Evolutionary conservation across 1,284 basidiomycete species (phyloP).

Genomic region (Ceratorhiza oryzae-sativae): DNA sequence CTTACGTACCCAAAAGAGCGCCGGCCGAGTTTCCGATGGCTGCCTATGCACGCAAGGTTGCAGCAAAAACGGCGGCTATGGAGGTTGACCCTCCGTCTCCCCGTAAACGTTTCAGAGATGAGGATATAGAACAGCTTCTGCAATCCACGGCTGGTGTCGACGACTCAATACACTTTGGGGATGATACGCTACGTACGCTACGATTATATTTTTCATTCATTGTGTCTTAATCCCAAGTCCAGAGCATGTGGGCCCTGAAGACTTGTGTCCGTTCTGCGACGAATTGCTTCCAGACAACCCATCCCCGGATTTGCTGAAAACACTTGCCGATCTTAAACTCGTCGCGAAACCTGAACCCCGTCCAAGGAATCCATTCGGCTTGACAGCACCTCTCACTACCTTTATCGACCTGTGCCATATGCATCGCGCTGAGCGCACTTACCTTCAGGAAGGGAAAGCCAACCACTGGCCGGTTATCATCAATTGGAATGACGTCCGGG

Average conservation of each 20-base stretch:
- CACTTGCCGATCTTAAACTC: slow-evolving; percentile 60
- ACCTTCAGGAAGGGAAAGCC: slow-evolving; percentile 69
- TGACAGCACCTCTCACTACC: slow-evolving; percentile 65
- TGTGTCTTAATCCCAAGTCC: neutral
- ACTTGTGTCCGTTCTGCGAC: slow-evolving; percentile 80
- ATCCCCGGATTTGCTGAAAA: slow-evolving; percentile 62
- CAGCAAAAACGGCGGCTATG: slow-evolving; percentile 12
- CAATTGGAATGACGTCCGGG: slow-evolving; percentile 63
- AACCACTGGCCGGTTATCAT: slow-evolving; percentile 78
- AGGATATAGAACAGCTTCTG: slow-evolving; percentile 25
- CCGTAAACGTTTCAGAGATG: slow-evolving; percentile 29
- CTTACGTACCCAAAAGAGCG: slow-evolving; percentile 9
- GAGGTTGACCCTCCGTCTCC: slow-evolving; percentile 9
- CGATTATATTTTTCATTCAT: neutral
- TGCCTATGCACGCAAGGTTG: slow-evolving; percentile 13
- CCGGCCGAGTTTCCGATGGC: slow-evolving; percentile 35
- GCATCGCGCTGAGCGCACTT: slow-evolving; percentile 73
- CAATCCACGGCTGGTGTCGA: neutral
- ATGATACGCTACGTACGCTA: neutral
- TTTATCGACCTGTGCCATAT: slow-evolving; percentile 75
- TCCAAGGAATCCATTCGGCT: slow-evolving; percentile 69
- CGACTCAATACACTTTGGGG: neutral
- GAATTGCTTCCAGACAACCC: slow-evolving; percentile 66
- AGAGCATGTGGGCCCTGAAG: slow-evolving; percentile 60
- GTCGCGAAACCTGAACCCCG: slow-evolving; percentile 68